phyloP scores from a whole-genome alignment of 2,329 filamentous ascomycete genomes.

The Hansfordia pulvinata region DNA sequence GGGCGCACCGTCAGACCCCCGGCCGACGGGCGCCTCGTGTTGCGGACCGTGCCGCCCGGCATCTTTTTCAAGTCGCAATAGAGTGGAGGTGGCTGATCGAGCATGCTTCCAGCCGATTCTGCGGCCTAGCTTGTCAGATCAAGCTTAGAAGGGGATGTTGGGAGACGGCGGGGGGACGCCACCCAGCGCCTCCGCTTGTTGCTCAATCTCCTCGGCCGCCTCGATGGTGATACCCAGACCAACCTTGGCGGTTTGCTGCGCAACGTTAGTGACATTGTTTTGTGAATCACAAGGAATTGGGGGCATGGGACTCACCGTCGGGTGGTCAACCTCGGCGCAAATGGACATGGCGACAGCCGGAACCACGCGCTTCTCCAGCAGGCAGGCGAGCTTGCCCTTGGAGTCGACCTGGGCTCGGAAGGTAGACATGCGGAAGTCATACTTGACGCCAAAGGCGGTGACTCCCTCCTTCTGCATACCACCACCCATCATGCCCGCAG shows the following conservation, averaged over 20 bases:
- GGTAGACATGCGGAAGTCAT: constrained; percentile 91
- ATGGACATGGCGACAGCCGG: constrained; percentile 89
- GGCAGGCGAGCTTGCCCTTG: constrained; percentile 80
- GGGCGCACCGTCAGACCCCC: too few relatives aligned
- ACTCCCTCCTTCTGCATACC: constrained; percentile 73
- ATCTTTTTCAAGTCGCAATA: too few relatives aligned
- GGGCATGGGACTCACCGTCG: constrained; percentile 53
- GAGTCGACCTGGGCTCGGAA: constrained; percentile 96
- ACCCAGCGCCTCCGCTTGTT: constrained; percentile 59
- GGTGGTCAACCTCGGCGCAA: constrained; percentile 91
- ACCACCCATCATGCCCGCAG: constrained; percentile 66
- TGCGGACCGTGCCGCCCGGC: too few relatives aligned
- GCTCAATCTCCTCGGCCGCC: constrained; percentile 74
- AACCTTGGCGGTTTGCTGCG: constrained; percentile 84
- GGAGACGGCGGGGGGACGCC: constrained; percentile 34
- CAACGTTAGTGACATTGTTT: constrained; percentile 13
- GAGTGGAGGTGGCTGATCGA: too few relatives aligned
- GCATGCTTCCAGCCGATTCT: too few relatives aligned
- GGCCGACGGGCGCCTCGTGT: too few relatives aligned
- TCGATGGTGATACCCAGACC: constrained; percentile 90
- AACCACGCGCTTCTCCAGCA: constrained; percentile 91
- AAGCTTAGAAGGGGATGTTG: constrained; percentile 55
- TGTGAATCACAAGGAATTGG: not conserved
- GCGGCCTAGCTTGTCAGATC: constrained; percentile 1
- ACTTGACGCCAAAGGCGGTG: constrained; percentile 89